Evolutionary conservation across 1,284 basidiomycete species (phyloP).

Genomic region (Ceratobasidium theobromae): DNA sequence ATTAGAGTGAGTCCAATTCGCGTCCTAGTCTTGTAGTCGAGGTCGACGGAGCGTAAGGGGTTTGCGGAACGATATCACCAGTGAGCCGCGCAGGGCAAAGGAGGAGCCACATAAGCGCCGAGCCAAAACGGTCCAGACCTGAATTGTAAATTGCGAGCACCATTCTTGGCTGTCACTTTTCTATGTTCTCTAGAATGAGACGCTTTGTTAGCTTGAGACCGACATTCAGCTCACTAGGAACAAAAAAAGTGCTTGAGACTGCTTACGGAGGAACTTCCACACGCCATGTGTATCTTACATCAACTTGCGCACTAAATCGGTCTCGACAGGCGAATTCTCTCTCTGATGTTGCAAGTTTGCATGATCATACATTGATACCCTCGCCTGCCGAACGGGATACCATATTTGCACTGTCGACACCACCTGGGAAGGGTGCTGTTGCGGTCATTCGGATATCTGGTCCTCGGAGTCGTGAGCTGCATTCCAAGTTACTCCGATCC

Average conservation of each 20-base stretch:
- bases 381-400: constrained; percentile 49
- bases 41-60: not conserved
- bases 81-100: constrained; percentile 10
- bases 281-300: not conserved
- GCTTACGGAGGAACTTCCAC: not conserved
- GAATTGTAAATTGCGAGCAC: not conserved
- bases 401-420: constrained; percentile 84
- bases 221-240: not conserved
- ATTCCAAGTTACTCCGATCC: constrained; percentile 55
- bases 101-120: constrained; percentile 13
- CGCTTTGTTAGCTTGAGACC: not conserved
- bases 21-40: not conserved
- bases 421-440: constrained; percentile 78
- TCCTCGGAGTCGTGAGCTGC: constrained; percentile 62
- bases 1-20: too few species aligned
- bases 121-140: not conserved
- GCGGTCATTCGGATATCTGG: constrained; percentile 82
- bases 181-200: not conserved
- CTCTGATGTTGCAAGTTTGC: not conserved
- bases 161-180: too few species aligned
- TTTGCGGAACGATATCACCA: not conserved
- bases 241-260: not conserved
- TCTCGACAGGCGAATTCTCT: not conserved
- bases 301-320: not conserved
- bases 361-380: constrained; percentile 21